Percentiles rank a stretch among this genome's conserved stretches.
phyloP scores from a whole-genome alignment of 306 rosid genomes.

The Vigna unguiculata region DNA sequence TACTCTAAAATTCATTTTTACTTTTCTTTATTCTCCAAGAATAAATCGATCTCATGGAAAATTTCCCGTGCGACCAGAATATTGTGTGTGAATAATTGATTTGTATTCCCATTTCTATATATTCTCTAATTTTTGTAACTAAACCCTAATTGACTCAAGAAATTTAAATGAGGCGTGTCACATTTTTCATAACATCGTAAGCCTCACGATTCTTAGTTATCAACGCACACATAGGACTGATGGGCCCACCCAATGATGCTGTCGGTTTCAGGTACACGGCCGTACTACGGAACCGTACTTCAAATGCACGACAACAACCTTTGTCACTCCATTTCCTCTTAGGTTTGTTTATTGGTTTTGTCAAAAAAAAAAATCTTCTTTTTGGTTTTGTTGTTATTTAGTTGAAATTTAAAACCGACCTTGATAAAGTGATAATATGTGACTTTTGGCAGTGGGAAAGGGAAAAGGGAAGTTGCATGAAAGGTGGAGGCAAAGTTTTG shows the following conservation, averaged over 20 bases:
- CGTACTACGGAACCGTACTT: constrained; percentile 33
- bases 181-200: background rate
- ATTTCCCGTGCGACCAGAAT: background rate
- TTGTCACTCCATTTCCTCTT: too few species aligned
- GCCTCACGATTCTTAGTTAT: background rate
- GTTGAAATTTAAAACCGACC: constrained; percentile 35
- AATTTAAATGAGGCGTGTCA: background rate
- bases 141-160: background rate
- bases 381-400: background rate
- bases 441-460: constrained; percentile 35
- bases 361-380: too few species aligned
- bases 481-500: background rate
- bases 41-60: too few species aligned
- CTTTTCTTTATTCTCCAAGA: too few species aligned
- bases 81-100: background rate
- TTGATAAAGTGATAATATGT: background rate
- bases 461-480: background rate
- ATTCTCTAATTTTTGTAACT: background rate
- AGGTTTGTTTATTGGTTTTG: background rate
- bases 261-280: background rate
- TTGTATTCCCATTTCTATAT: background rate
- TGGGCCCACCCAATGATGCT: background rate
- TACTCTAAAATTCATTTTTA: too few species aligned
- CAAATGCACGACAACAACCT: background rate
- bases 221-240: background rate